These are phyloP conservation scores for Pezicula radicicola DNA, from an alignment of 2,329 filamentous ascomycete genomes.

Conservation along the genomic window DNA sequence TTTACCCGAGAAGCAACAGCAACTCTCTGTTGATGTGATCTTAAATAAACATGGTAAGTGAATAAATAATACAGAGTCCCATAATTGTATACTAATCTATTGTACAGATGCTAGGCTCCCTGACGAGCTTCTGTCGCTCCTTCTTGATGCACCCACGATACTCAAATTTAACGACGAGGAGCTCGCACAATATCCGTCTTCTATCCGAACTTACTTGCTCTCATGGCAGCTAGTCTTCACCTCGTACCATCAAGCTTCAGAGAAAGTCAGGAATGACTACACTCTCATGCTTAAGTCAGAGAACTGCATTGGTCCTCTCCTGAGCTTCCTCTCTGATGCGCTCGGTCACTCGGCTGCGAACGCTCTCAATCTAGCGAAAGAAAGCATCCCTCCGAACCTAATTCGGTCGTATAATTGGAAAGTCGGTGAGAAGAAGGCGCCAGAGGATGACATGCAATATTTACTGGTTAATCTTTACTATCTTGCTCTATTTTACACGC, in stretches of 20 bases:
- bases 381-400: conserved; percentile 57
- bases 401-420: conserved; percentile 53
- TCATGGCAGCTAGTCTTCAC: conserved; percentile 91
- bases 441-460: conserved; percentile 76
- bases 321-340: conserved; percentile 81
- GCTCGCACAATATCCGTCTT: conserved; percentile 65
- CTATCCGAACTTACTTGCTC: conserved; percentile 76
- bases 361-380: conserved; percentile 64
- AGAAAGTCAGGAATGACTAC: conserved; percentile 81
- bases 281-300: conserved; percentile 74
- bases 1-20: conserved; percentile 75
- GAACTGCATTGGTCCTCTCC: conserved; percentile 63
- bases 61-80: not conserved
- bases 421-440: conserved; percentile 48
- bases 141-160: conserved; percentile 73
- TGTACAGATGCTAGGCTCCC: conserved; percentile 63
- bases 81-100: not conserved
- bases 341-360: conserved; percentile 75
- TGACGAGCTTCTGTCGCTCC: conserved; percentile 78
- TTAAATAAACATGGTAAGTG: conserved; percentile 61
- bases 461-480: conserved; percentile 86
- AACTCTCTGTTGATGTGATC: conserved; percentile 75
- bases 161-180: conserved; percentile 63
- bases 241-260: conserved; percentile 73
- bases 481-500: conserved; percentile 71